These are phyloP conservation scores for Lactarius hatsudake DNA, from an alignment of 768 basidiomycete genomes.

Conservation along the genomic window DNA sequence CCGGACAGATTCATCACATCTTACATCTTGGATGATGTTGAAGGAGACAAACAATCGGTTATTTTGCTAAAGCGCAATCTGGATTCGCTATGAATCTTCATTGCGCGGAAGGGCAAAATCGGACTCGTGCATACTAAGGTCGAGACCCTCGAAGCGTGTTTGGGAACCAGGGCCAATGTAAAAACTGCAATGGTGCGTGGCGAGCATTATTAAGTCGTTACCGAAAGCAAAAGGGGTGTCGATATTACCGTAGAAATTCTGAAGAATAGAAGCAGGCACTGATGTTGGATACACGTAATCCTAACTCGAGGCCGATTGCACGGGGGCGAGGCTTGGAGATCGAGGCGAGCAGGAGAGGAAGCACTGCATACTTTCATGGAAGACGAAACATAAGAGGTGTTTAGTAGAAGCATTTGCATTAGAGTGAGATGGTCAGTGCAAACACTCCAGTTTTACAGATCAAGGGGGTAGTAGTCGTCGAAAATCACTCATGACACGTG, in stretches of 20 bases:
- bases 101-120: slow-evolving; percentile 24
- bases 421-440: background rate
- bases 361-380: slow-evolving; percentile 6
- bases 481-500: background rate
- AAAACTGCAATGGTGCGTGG: slow-evolving; percentile 18
- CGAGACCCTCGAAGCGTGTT: slow-evolving; percentile 27
- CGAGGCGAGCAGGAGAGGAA: slow-evolving; percentile 5
- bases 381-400: background rate
- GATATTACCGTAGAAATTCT: slow-evolving; percentile 4
- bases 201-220: slow-evolving; percentile 13
- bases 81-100: slow-evolving; percentile 8
- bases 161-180: slow-evolving; percentile 19
- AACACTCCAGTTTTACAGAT: background rate
- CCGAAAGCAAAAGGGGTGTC: slow-evolving; percentile 22
- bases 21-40: slow-evolving; percentile 8
- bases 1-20: slow-evolving; percentile 21
- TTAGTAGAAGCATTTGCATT: background rate
- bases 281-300: slow-evolving; percentile 24
- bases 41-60: slow-evolving; percentile 2
- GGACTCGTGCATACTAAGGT: slow-evolving; percentile 21
- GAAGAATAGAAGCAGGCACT: slow-evolving; percentile 19
- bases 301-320: slow-evolving; percentile 12
- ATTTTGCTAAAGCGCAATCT: slow-evolving; percentile 21
- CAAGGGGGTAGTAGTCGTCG: background rate
- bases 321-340: slow-evolving; percentile 13